Evolutionary conservation across 2,329 filamentous ascomycete species (phyloP).

Genomic region (Trichoderma harzianum): DNA sequence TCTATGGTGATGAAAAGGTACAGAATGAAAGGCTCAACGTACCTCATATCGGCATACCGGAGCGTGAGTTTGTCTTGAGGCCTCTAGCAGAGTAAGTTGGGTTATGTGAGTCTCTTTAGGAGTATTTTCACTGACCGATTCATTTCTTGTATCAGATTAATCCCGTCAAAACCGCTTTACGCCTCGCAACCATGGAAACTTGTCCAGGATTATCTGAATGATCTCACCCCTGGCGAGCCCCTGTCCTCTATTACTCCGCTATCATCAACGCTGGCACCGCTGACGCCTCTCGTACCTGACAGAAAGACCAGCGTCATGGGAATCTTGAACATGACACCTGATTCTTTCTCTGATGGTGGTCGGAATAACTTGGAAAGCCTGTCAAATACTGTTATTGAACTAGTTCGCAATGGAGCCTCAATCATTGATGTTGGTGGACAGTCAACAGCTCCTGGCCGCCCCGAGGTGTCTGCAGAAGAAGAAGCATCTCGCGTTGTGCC

Average conservation of each 20-base stretch:
- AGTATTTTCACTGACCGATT: not conserved
- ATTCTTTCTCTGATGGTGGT: constrained; percentile 95
- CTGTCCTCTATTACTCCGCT: constrained; percentile 60
- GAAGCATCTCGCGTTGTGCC: constrained; percentile 78
- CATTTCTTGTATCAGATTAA: constrained; percentile 41
- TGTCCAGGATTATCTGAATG: constrained; percentile 58
- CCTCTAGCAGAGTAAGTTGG: constrained; percentile 71
- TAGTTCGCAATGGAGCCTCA: constrained; percentile 68
- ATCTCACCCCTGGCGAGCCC: constrained; percentile 48
- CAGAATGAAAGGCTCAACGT: constrained; percentile 72
- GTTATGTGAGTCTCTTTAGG: not conserved
- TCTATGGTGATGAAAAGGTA: constrained; percentile 69
- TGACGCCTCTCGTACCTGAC: constrained; percentile 56
- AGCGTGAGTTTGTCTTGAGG: constrained; percentile 89
- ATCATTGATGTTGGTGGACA: constrained; percentile 94
- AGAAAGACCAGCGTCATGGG: constrained; percentile 81
- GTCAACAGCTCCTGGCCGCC: constrained; percentile 77
- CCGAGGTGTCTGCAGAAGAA: constrained; percentile 65
- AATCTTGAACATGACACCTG: constrained; percentile 90
- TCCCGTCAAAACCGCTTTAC: constrained; percentile 53
- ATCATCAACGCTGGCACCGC: constrained; percentile 42
- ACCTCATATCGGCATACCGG: constrained; percentile 79
- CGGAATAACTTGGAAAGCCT: constrained; percentile 55
- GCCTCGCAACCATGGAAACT: constrained; percentile 56
- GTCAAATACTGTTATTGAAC: constrained; percentile 53